Evolutionary conservation across 2,329 filamentous ascomycete species (phyloP).

Genomic region (Penicillium decumbens): DNA sequence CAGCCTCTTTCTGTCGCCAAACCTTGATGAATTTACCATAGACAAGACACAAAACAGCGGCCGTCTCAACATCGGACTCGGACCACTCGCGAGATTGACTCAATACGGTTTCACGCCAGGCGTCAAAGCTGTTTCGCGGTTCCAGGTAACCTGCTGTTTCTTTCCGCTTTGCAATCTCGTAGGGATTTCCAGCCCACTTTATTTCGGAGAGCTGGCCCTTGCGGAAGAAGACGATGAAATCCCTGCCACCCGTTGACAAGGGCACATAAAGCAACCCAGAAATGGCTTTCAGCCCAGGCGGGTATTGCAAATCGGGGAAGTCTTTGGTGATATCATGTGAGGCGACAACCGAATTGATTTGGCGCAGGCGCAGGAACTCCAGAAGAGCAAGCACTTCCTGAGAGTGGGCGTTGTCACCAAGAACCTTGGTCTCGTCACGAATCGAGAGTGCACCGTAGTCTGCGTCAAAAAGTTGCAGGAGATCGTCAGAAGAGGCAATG

Average conservation of each 20-base stretch:
- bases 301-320: slow-evolving; percentile 75
- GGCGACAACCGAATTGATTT: slow-evolving; percentile 67
- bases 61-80: slow-evolving; percentile 83
- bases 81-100: slow-evolving; percentile 84
- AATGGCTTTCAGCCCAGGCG: slow-evolving; percentile 71
- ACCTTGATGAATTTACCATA: slow-evolving; percentile 90
- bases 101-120: slow-evolving; percentile 74
- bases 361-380: slow-evolving; percentile 75
- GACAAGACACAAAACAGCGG: slow-evolving; percentile 78
- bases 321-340: slow-evolving; percentile 71
- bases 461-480: slow-evolving; percentile 77
- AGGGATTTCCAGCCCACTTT: slow-evolving; percentile 64
- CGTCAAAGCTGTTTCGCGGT: slow-evolving; percentile 74
- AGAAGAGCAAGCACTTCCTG: slow-evolving; percentile 80
- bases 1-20: slow-evolving; percentile 85
- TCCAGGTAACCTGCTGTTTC: slow-evolving; percentile 72
- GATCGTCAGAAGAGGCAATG: slow-evolving; percentile 79
- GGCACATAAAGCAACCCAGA: slow-evolving; percentile 79
- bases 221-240: slow-evolving; percentile 92
- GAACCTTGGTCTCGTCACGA: slow-evolving; percentile 78
- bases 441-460: slow-evolving; percentile 84
- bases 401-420: slow-evolving; percentile 68
- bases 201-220: slow-evolving; percentile 71
- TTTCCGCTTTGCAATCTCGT: slow-evolving; percentile 65
- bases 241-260: slow-evolving; percentile 66